These are phyloP conservation scores for Taphrina wiesneri DNA, from an alignment of 1,139 yeast species.

Conservation along the genomic window DNA sequence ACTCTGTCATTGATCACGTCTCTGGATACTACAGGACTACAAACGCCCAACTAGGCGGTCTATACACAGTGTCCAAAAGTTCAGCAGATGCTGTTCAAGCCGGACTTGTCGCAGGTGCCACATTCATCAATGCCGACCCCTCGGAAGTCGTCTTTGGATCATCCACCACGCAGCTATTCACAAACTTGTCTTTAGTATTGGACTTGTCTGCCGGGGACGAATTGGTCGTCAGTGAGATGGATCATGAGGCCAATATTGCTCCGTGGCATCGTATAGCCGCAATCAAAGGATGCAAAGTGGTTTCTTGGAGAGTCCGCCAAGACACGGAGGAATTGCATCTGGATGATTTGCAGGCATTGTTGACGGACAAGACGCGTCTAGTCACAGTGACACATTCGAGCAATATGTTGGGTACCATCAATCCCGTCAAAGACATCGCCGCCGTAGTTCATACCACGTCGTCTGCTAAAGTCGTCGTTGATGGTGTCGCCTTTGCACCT, in stretches of 20 bases:
- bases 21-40: background rate
- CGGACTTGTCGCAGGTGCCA: background rate
- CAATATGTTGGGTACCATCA: constrained; percentile 5
- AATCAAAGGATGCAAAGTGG: background rate
- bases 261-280: constrained; percentile 4
- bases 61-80: background rate
- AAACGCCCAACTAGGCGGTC: constrained; percentile 3
- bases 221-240: constrained; percentile 3
- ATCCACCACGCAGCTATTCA: background rate
- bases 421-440: constrained; percentile 4
- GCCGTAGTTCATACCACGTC: background rate
- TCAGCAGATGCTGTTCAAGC: background rate
- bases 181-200: background rate
- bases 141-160: constrained; percentile 7
- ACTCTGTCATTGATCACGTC: background rate
- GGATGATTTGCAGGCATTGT: background rate
- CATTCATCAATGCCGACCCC: background rate
- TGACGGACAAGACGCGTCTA: background rate
- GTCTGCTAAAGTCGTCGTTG: background rate
- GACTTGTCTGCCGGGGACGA: background rate
- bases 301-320: background rate
- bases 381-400: constrained; percentile 7
- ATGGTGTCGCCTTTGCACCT: background rate
- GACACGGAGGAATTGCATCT: background rate
- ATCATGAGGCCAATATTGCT: constrained; percentile 6